These are phyloP conservation scores for Dryas alaskensis DNA, from an alignment of 306 rosid genomes.

Conservation along the genomic window DNA sequence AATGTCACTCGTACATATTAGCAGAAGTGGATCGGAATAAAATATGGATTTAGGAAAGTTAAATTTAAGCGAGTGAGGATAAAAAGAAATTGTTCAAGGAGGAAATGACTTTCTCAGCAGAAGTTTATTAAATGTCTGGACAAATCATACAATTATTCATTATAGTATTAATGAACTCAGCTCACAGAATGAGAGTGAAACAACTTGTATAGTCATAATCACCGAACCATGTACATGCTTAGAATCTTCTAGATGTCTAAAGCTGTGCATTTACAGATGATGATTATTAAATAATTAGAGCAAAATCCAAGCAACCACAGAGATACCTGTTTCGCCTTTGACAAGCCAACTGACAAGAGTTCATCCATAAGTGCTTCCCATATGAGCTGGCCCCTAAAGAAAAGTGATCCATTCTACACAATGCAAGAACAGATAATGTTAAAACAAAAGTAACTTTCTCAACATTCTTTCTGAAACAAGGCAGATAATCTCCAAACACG, in stretches of 20 bases:
- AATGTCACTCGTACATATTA: conserved; percentile 12
- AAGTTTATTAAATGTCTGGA: neutral
- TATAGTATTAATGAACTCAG: neutral
- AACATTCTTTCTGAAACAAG: neutral
- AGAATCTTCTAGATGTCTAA: neutral
- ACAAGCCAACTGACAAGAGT: conserved; percentile 72
- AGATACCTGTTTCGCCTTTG: conserved; percentile 72
- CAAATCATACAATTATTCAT: neutral
- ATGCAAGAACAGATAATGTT: conserved; percentile 12
- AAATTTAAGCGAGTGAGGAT: neutral
- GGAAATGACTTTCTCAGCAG: neutral
- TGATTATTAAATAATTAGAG: neutral
- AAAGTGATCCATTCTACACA: conserved; percentile 50
- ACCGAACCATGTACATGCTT: neutral
- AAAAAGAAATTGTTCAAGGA: neutral
- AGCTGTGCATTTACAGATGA: neutral
- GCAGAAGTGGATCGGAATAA: neutral
- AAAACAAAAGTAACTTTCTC: conserved; percentile 3
- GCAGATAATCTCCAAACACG: conserved; percentile 8
- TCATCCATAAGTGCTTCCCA: conserved; percentile 88
- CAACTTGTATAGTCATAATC: neutral
- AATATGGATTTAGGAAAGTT: conserved; percentile 6
- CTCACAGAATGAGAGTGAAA: neutral
- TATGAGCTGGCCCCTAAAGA: conserved; percentile 91
- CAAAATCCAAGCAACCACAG: conserved; percentile 7